phyloP scores from a whole-genome alignment of 768 basidiomycete species.

The Auricularia auricula-judae region DNA sequence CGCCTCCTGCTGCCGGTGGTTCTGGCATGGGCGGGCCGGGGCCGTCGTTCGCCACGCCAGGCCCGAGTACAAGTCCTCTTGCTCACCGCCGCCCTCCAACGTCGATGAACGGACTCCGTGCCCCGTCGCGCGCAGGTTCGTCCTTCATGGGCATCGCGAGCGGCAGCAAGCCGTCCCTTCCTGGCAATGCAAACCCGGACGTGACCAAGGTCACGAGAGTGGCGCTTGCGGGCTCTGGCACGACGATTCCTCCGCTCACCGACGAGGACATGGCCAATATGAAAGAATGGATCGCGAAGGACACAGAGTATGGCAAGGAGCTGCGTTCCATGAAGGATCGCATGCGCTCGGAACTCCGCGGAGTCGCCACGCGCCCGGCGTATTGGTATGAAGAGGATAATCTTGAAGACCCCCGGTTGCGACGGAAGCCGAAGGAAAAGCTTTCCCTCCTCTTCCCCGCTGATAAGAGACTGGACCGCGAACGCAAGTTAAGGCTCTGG shows the following conservation, averaged over 20 bases:
- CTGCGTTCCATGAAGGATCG: slow-evolving; percentile 9
- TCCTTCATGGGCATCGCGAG: slow-evolving; percentile 14
- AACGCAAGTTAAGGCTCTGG: slow-evolving; percentile 1
- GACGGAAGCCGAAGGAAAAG: background rate
- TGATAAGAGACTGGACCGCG: background rate
- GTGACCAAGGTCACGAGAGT: slow-evolving; percentile 53
- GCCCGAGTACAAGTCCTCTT: slow-evolving; percentile 15
- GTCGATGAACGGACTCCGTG: slow-evolving; percentile 9
- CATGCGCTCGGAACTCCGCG: slow-evolving; percentile 6
- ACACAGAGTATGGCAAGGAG: slow-evolving; percentile 30
- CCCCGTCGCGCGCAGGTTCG: slow-evolving; percentile 14
- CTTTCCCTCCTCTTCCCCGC: background rate
- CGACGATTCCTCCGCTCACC: slow-evolving; percentile 42
- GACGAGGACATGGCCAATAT: slow-evolving; percentile 41
- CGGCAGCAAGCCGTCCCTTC: slow-evolving; percentile 24
- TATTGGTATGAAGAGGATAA: slow-evolving; percentile 13
- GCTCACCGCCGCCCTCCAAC: slow-evolving; percentile 14
- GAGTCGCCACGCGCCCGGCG: slow-evolving; percentile 11
- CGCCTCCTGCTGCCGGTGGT: slow-evolving; percentile 24
- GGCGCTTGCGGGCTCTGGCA: slow-evolving; percentile 42
- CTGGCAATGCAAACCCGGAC: slow-evolving; percentile 39
- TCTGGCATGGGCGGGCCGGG: slow-evolving; percentile 17
- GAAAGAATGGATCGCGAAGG: slow-evolving; percentile 52
- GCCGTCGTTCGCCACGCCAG: slow-evolving; percentile 16
- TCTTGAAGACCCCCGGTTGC: background rate